A percentile compares a stretch with the other conserved stretches of the same genome.
phyloP scores from a whole-genome alignment of 2,329 filamentous ascomycete genomes.

The Penicillium sp. region DNA sequence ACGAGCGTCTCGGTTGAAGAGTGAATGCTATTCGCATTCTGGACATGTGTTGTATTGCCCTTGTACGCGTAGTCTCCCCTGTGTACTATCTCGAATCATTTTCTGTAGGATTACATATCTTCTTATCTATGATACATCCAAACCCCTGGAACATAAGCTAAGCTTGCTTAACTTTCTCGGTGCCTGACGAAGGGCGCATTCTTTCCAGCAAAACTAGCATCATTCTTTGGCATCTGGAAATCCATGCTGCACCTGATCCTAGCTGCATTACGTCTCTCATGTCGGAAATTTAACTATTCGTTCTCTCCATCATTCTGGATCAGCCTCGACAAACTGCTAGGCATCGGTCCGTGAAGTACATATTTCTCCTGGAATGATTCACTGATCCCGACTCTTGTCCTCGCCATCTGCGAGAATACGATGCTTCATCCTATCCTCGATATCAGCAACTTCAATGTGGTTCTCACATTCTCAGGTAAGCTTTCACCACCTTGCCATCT shows the following conservation, averaged over 20 bases:
- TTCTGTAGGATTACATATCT: neutral
- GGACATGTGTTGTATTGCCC: neutral
- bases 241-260: neutral
- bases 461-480: conserved; percentile 32
- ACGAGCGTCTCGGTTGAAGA: neutral
- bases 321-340: neutral
- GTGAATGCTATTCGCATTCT: neutral
- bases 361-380: neutral
- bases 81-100: neutral
- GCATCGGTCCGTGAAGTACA: neutral
- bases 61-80: neutral
- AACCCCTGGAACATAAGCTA: neutral
- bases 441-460: conserved; percentile 33
- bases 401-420: conserved; percentile 4
- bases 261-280: neutral
- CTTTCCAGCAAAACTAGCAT: neutral
- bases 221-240: conserved; percentile 3
- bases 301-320: neutral
- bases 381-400: neutral
- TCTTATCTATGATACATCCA: conserved; percentile 1
- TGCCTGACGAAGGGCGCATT: conserved; percentile 4
- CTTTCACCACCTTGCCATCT: neutral
- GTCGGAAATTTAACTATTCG: neutral
- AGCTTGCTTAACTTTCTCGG: neutral
- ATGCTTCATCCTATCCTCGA: conserved; percentile 37